phyloP scores from a whole-genome alignment of 2,329 filamentous ascomycete genomes.

The Plenodomus biglobosus region DNA sequence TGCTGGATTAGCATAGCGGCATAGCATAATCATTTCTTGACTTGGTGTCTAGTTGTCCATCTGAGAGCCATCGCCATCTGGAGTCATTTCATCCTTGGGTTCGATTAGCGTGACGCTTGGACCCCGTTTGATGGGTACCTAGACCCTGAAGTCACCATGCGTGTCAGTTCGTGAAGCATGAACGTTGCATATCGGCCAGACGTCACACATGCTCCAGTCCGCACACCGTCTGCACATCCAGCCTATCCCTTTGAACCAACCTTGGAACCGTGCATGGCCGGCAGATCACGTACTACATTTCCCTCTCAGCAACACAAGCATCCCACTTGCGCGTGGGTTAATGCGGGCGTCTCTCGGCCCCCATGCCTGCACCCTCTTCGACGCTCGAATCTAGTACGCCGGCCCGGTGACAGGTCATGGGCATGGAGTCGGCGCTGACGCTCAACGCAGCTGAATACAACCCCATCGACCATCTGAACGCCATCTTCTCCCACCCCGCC shows the following conservation, averaged over 20 bases:
- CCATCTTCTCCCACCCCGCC: constrained; percentile 87
- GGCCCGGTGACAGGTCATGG: constrained; percentile 9
- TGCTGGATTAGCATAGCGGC: constrained; percentile 6
- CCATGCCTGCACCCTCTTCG: constrained; percentile 42
- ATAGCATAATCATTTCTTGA: not conserved
- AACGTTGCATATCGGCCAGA: constrained; percentile 17
- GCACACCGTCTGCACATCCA: not conserved
- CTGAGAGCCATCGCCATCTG: too few species aligned
- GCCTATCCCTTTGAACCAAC: not conserved
- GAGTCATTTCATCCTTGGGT: too few species aligned
- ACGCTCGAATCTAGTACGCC: constrained; percentile 44
- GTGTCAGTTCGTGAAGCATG: constrained; percentile 10
- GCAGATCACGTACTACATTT: not conserved
- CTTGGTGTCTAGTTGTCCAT: too few species aligned
- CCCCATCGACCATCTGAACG: constrained; percentile 88
- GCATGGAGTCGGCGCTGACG: constrained; percentile 26
- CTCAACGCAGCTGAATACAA: constrained; percentile 74
- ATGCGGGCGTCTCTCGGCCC: constrained; percentile 40
- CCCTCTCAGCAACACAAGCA: not conserved
- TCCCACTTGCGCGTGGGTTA: constrained; percentile 27
- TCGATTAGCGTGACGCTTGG: constrained; percentile 17
- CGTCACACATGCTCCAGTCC: constrained; percentile 6
- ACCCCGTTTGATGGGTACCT: constrained; percentile 2
- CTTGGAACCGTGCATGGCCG: not conserved
- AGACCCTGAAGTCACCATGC: constrained; percentile 11